Percentiles rank a stretch among this genome's conserved stretches.
phyloP scores from a whole-genome alignment of 176 grass and related monocot species.

The Ensete glaucum region DNA sequence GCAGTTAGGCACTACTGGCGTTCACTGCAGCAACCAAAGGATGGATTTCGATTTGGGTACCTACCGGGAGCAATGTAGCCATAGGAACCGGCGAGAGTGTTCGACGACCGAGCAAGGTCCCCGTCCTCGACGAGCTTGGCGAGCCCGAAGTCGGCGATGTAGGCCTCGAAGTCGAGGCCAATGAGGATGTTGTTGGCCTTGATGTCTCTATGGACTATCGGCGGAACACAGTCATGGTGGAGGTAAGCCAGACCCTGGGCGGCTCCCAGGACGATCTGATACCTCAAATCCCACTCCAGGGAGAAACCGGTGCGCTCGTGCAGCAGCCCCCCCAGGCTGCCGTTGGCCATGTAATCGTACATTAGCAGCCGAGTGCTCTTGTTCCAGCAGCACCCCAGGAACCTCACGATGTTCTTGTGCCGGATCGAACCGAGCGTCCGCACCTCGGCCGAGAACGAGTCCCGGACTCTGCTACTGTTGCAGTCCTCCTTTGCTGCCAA shows the following conservation, averaged over 20 bases:
- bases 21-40: neutral
- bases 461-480: conserved; percentile 37
- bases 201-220: conserved; percentile 88
- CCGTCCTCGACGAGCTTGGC: conserved; percentile 90
- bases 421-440: conserved; percentile 82
- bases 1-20: neutral
- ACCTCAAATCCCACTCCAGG: conserved; percentile 87
- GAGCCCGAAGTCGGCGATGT: conserved; percentile 98
- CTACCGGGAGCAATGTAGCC: conserved; percentile 91
- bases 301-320: conserved; percentile 66
- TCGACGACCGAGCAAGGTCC: conserved; percentile 61
- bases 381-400: conserved; percentile 97
- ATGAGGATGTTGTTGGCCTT: conserved; percentile 98
- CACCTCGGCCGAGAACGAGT: conserved; percentile 96
- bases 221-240: conserved; percentile 88
- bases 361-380: conserved; percentile 69
- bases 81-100: conserved; percentile 90
- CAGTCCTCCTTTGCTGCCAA: conserved; percentile 25
- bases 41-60: neutral
- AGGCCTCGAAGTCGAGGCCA: conserved; percentile 84
- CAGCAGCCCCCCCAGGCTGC: conserved; percentile 82
- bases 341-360: conserved; percentile 99
- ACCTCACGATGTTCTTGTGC: conserved; percentile 96
- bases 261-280: conserved; percentile 64
- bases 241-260: conserved; percentile 92